These are phyloP conservation scores for Takakia lepidozioides DNA, from an alignment of 225 moss, liverwort and hornwort genomes.

Conservation along the genomic window DNA sequence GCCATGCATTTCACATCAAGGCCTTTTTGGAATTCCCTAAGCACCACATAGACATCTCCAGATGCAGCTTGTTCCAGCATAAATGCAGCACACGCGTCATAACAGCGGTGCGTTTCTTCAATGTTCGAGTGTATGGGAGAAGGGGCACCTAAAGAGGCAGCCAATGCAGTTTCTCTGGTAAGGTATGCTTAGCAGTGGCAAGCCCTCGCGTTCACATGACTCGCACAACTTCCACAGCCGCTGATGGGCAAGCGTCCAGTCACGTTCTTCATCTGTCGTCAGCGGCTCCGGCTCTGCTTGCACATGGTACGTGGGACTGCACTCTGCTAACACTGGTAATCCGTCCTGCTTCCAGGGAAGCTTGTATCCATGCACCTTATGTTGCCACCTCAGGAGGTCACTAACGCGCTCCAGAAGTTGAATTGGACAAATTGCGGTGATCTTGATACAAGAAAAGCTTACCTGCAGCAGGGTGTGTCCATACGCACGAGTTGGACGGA, in stretches of 20 bases:
- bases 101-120: slow-evolving; percentile 66
- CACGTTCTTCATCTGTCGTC: slow-evolving; percentile 58
- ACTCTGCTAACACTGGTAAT: slow-evolving; percentile 53
- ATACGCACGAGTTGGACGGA: neutral
- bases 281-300: slow-evolving; percentile 53
- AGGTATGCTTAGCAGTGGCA: slow-evolving; percentile 86
- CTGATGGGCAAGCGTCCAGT: slow-evolving; percentile 44
- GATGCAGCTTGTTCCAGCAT: slow-evolving; percentile 65
- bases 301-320: slow-evolving; percentile 77
- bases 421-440: slow-evolving; percentile 83
- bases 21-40: no score
- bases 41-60: slow-evolving; percentile 49
- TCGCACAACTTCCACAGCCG: slow-evolving; percentile 61
- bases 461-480: slow-evolving; percentile 48
- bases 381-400: slow-evolving; percentile 80
- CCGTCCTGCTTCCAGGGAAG: slow-evolving; percentile 76
- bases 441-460: slow-evolving; percentile 68
- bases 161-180: slow-evolving; percentile 58
- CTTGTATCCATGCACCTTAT: slow-evolving; percentile 48
- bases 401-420: slow-evolving; percentile 71
- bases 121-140: slow-evolving; percentile 75
- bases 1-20: no score
- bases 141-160: slow-evolving; percentile 31
- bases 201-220: slow-evolving; percentile 46
- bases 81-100: slow-evolving; percentile 59